A percentile compares a stretch with the other conserved stretches of the same genome.
Evolutionary conservation across 75 land plant species (phyloP).

Genomic region (Cupressus sempervirens): DNA sequence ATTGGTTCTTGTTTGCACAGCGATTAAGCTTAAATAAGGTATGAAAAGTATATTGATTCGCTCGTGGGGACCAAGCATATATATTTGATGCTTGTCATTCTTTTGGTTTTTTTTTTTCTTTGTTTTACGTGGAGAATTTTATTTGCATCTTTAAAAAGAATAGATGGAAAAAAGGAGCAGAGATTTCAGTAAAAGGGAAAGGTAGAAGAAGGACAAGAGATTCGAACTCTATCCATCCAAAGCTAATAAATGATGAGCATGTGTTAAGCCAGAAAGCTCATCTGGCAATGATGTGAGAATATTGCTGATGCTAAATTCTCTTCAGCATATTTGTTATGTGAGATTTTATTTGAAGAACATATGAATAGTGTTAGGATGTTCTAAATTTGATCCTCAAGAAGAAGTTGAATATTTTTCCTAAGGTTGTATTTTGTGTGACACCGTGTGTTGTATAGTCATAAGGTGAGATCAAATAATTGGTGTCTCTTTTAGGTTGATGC

Average conservation of each 20-base stretch:
- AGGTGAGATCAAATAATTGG: too few relatives aligned
- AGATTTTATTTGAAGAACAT: too few relatives aligned
- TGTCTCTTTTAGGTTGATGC: too few relatives aligned
- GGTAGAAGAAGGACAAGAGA: background rate
- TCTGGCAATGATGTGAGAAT: too few relatives aligned
- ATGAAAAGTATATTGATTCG: background rate
- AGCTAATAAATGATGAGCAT: background rate
- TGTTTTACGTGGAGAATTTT: background rate
- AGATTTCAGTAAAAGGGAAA: background rate
- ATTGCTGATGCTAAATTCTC: too few relatives aligned
- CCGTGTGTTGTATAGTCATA: too few relatives aligned
- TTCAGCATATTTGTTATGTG: too few relatives aligned
- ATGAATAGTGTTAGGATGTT: too few relatives aligned
- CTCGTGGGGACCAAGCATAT: background rate
- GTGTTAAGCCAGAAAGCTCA: background rate
- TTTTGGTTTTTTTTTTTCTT: background rate
- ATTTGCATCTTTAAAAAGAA: background rate
- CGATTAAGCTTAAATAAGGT: background rate
- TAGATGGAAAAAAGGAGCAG: background rate
- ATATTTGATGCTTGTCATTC: background rate
- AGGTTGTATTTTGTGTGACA: too few relatives aligned
- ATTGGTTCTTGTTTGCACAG: background rate
- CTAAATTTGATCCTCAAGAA: too few relatives aligned
- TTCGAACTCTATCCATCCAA: background rate
- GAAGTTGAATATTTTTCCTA: too few relatives aligned